Base-by-base conservation (phyloP, 306 rosid genomes). In the Cyamopsis tetragonoloba region DNA sequence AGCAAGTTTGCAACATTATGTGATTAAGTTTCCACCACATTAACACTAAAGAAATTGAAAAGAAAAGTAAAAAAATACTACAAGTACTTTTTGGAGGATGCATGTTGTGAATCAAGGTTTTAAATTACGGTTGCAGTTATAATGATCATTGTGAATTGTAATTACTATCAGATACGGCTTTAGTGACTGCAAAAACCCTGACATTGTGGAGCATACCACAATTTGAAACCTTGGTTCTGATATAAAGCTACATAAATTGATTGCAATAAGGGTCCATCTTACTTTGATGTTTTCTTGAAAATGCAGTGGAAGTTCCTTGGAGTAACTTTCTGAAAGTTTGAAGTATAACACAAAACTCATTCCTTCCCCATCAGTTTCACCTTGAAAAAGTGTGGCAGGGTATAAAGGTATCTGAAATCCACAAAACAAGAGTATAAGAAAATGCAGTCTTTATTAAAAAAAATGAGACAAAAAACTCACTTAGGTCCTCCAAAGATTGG, bases 361-460 rank as follows among this genome's bases (percentile, higher is more conserved):
- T 76, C 96, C 96, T 79, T 89, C 93, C 34, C 96, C 96, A 55
- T 89, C 87, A 3, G 83, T 84, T 77, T 86, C 91, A 6, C 93
- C 91, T 80, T 89, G 90, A 64, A 89, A 89, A 58, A 89, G 60
- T 43, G 91, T 32, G 30, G 93, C 37, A 0, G 96, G 89, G 71
- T 89, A 89, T 75, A 89, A 22, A 1, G 96, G 96, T 54, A 89
- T 66, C 96, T 89, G 83, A 32, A 58, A 34, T 34, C 46, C 28
- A 34, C 46, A 32, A 34, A 32, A 31, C 18, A 15, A 17, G 30
- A 57, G 4, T 57, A 19, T 57, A 57, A 57, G 44, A 58, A 11
- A 3, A 66, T 19, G 32, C 4, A 17, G 13, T 13, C 77, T 78
- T 30, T 22, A 5, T 2, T 14, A 5, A 31, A 23, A 15, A 11